Evolutionary conservation across 1,284 basidiomycete species (phyloP), one percentile per base, ranked within the genome.

Genomic region (Fistulina hepatica): DNA sequence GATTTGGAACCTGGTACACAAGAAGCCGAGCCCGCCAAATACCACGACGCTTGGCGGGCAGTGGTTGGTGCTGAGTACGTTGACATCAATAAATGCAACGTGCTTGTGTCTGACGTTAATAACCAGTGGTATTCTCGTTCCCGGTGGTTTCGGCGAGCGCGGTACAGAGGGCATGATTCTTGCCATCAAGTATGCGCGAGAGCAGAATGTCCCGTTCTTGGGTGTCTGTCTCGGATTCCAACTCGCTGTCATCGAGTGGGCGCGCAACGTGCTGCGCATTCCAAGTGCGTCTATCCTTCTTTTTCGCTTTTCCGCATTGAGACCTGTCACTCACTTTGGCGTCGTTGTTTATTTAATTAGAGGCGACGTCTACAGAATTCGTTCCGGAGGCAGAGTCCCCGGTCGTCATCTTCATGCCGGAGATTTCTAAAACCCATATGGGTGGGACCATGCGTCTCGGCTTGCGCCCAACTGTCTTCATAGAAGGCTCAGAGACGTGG

Each of bases 201-300:
- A 97, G 62, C 85, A 95, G 56, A 86, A 89, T 46, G 69, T 94
- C 5, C 95, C 94, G 1, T 98, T 91, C 73, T 66, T 98, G 26
- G 94, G 94, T 40, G 93, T 98, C 58, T 98, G 94, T 59, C 78
- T 97, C 22, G 94, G 94, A 24, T 98, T 98, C 76, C 95, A 98
- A 58, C 71, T 98, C 35, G 92, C 94, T 12, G 94, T 97, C 7
- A 69, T 97, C 43, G 94, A 98, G 59, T 98, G 86, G 80, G 88
- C 89, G 7, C 69, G 94, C 26, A 83, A 88, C 55, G 81, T 97
- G 5, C 73, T 90, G 48, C 76, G 75, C 19, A 65, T 94, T 38
- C 52, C 71, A 26, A 70, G 86, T 86, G 45, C 39, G 66, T 51
- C 31, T 21, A 27, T 26, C 21, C 33, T 33, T 41, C 34, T 44